Evolutionary conservation across 2,329 filamentous ascomycete species (phyloP), one percentile per base, ranked within the genome.

Genomic region (Beauveria brongniartii): DNA sequence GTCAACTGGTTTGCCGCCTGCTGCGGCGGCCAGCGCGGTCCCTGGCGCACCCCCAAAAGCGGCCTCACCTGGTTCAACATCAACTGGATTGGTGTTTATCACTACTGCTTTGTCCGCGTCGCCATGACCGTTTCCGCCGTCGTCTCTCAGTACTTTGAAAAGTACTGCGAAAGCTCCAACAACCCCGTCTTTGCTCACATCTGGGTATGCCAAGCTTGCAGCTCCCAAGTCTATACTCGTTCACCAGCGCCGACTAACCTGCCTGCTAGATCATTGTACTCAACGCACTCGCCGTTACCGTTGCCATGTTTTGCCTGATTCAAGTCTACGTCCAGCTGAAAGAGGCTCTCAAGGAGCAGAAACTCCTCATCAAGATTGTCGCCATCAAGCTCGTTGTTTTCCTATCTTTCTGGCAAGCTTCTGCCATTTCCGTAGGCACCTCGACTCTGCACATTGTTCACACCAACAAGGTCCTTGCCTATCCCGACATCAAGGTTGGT

Each of bases 341-440:
- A 64, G 75, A 80, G 1, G 83, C 90, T 62, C 80, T 96, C 28
- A 79, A 81, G 8, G 81, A 87, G 59, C 84, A 95, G 69, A 80
- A 77, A 20, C 89, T 91, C 0, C 88, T 93, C 65, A 74, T 93
- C 65, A 96, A 96, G 73, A 86, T 96, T 28, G 70, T 91, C 22
- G 89, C 90, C 68, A 94, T 96, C 75, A 96, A 96, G 74, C 81
- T 95, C 30, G 91, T 95, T 69, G 91, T 96, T 69, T 96, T 96
- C 78, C 81, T 96, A 66, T 92, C 88, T 41, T 95, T 95, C 73
- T 96, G 91, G 91, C 91, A 96, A 74, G 80, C 72, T 3, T 75
- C 78, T 5, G 73, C 78, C 64, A 80, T 82, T 63, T 80, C 78
- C 5, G 66, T 82, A 41, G 79, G 74, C 63, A 81, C 79, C 0